A percentile compares a stretch with the other conserved stretches of the same genome.
These are phyloP conservation scores for Clitoria ternatea DNA, from an alignment of 306 rosid genomes.

Conservation along the genomic window DNA sequence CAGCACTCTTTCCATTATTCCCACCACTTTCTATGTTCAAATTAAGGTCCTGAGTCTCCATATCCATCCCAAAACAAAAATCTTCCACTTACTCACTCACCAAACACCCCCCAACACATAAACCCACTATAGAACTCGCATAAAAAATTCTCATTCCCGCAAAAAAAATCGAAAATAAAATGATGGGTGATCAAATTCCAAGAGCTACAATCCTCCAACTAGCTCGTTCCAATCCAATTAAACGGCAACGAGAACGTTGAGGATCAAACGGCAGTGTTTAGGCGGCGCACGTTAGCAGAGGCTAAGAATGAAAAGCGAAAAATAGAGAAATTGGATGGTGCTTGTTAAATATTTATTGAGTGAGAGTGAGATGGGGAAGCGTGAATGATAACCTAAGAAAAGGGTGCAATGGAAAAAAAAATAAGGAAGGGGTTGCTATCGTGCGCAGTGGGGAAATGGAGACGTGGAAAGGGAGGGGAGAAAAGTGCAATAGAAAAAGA, in stretches of 20 bases:
- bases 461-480: constrained; percentile 35
- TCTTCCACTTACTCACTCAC: background rate
- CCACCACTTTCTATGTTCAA: constrained; percentile 46
- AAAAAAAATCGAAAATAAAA: background rate
- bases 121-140: constrained; percentile 28
- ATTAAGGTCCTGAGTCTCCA: constrained; percentile 56
- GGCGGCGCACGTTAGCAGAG: constrained; percentile 45
- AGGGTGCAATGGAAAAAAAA: background rate
- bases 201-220: background rate
- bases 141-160: background rate
- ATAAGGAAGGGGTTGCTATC: constrained; percentile 9
- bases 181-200: background rate
- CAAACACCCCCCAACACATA: background rate
- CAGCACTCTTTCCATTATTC: constrained; percentile 43
- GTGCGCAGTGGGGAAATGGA: constrained; percentile 8
- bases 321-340: background rate
- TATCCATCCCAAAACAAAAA: background rate
- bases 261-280: constrained; percentile 4
- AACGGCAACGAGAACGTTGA: background rate
- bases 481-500: constrained; percentile 36
- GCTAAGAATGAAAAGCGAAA: background rate
- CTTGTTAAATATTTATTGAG: background rate
- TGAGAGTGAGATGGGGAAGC: background rate
- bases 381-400: background rate
- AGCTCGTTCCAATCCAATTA: background rate